These are phyloP conservation scores for Cercospora sp. DNA, from an alignment of 2,329 filamentous ascomycete genomes.

Conservation along the genomic window DNA sequence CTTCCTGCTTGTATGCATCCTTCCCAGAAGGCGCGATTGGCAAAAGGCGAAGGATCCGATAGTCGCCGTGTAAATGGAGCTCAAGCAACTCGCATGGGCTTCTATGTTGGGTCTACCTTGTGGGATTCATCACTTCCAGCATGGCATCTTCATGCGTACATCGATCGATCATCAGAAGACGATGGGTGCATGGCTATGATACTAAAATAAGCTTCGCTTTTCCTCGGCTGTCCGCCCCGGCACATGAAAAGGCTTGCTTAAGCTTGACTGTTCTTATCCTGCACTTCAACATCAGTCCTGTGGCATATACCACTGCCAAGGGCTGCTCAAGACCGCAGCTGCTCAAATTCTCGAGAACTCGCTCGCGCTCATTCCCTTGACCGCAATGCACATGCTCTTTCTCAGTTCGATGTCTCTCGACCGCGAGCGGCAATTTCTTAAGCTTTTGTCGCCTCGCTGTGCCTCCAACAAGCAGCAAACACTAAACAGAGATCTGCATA, in stretches of 20 bases:
- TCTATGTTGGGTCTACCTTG: neutral
- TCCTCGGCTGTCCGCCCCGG: neutral
- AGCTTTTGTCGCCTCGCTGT: neutral
- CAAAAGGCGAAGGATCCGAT: neutral
- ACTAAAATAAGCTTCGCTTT: neutral
- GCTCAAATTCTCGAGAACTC: neutral
- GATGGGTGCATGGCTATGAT: neutral
- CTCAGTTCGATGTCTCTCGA: neutral
- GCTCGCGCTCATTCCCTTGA: neutral
- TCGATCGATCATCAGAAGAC: neutral
- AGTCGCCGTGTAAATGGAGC: neutral
- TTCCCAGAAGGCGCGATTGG: neutral
- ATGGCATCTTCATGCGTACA: neutral
- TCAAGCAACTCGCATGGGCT: neutral
- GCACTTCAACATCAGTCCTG: neutral
- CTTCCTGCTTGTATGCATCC: neutral
- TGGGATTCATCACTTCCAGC: neutral
- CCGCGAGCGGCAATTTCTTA: neutral
- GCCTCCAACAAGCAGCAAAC: neutral
- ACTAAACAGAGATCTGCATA: neutral
- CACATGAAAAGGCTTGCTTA: neutral
- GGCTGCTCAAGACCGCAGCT: neutral
- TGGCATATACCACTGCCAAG: neutral
- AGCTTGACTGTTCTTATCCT: neutral
- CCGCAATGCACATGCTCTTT: neutral